Evolutionary conservation across 176 grass and related monocot species (phyloP).

Genomic region (Cenchrus fungigraminus): DNA sequence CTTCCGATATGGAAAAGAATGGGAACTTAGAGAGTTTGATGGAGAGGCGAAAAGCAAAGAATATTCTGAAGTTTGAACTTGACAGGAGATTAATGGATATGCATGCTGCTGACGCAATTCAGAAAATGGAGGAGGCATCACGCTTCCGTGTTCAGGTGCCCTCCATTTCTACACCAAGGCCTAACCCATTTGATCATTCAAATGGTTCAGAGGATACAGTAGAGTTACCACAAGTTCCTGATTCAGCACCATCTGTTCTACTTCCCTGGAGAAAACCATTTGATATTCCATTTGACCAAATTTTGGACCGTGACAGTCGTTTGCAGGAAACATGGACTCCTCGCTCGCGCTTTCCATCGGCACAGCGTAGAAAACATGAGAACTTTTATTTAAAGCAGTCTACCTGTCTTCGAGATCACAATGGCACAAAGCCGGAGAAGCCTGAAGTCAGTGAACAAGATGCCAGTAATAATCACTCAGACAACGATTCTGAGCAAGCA

Average conservation of each 20-base stretch:
- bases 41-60: slow-evolving; percentile 55
- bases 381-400: slow-evolving; percentile 9
- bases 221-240: slow-evolving; percentile 57
- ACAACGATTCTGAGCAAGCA: slow-evolving; percentile 2
- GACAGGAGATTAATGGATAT: slow-evolving; percentile 62
- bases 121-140: slow-evolving; percentile 52
- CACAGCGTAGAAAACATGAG: slow-evolving; percentile 31
- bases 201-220: slow-evolving; percentile 49
- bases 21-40: slow-evolving; percentile 38
- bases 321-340: slow-evolving; percentile 53
- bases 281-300: slow-evolving; percentile 49
- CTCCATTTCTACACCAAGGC: slow-evolving; percentile 53
- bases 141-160: slow-evolving; percentile 58
- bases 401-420: background rate
- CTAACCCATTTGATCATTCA: slow-evolving; percentile 39
- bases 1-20: slow-evolving; percentile 41
- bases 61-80: slow-evolving; percentile 54
- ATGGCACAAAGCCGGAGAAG: background rate
- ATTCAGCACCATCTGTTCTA: slow-evolving; percentile 62
- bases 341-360: slow-evolving; percentile 20
- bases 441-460: slow-evolving; percentile 31
- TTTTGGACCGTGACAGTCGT: slow-evolving; percentile 9
- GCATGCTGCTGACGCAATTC: slow-evolving; percentile 49
- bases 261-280: slow-evolving; percentile 47
- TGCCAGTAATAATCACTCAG: background rate